A percentile compares a stretch with the other conserved stretches of the same genome.
phyloP scores from a whole-genome alignment of 1,284 basidiomycete genomes.

The Fomitiporia mediterranea region DNA sequence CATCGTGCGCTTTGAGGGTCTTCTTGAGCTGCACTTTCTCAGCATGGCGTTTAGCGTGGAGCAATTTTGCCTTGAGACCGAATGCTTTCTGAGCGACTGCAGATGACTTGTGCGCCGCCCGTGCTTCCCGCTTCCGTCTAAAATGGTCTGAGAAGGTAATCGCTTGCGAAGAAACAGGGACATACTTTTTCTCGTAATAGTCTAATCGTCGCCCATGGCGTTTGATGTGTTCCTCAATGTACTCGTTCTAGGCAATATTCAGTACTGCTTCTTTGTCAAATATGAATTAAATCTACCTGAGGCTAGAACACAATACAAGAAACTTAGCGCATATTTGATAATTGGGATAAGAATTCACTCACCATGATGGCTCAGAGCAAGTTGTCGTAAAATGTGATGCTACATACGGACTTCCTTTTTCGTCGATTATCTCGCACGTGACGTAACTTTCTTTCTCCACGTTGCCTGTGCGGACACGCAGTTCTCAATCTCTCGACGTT shows the following conservation, averaged over 20 bases:
- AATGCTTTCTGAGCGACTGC: constrained; percentile 90
- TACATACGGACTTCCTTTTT: neutral
- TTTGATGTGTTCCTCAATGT: constrained; percentile 88
- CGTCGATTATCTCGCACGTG: neutral
- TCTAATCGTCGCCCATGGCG: constrained; percentile 82
- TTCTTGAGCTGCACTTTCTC: constrained; percentile 99
- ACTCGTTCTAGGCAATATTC: constrained; percentile 63
- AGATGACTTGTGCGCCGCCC: constrained; percentile 86
- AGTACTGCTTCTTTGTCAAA: neutral
- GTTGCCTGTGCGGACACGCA: neutral
- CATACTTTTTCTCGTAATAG: constrained; percentile 80
- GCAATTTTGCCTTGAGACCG: constrained; percentile 95
- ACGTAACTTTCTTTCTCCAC: constrained; percentile 9
- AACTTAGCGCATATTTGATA: constrained; percentile 17
- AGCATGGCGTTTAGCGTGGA: constrained; percentile 92
- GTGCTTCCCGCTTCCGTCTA: constrained; percentile 93
- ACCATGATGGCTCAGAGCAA: constrained; percentile 44
- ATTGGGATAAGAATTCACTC: constrained; percentile 26
- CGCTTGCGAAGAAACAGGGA: constrained; percentile 16
- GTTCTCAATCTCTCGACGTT: neutral
- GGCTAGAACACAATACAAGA: constrained; percentile 41
- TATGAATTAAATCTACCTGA: constrained; percentile 45
- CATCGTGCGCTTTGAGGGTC: constrained; percentile 98
- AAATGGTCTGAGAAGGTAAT: constrained; percentile 11
- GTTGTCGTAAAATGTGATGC: neutral